Conservation (phyloP, 1,284 basidiomycete species). For the Austroboletus niveus region DNA sequence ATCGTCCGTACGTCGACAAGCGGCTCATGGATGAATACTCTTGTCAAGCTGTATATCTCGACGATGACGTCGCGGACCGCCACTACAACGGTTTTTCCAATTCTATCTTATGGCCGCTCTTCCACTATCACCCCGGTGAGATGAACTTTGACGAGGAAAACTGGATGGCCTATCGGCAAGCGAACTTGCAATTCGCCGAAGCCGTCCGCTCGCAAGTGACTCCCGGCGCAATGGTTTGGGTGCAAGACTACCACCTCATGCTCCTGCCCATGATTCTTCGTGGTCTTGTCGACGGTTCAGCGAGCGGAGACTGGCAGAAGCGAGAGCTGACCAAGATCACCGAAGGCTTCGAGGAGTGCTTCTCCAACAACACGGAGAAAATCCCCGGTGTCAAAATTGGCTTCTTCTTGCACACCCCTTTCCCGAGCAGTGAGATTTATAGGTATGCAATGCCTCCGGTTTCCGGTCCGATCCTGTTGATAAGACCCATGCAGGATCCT, state of each 20-base stretch:
- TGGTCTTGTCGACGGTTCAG: constrained; percentile 76
- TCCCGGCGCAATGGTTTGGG: constrained; percentile 96
- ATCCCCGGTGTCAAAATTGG: constrained; percentile 84
- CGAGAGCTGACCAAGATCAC: constrained; percentile 74
- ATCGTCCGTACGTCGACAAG: constrained; percentile 82
- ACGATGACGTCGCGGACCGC: constrained; percentile 94
- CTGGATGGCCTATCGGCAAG: constrained; percentile 97
- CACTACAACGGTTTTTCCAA: constrained; percentile 99
- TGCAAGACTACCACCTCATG: constrained; percentile 98
- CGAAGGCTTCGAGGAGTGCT: constrained; percentile 69
- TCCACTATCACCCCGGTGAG: constrained; percentile 98
- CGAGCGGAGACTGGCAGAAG: constrained; percentile 60
- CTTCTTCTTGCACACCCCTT: constrained; percentile 98
- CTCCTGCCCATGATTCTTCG: constrained; percentile 94
- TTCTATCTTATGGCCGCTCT: constrained; percentile 98
- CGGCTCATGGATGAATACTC: constrained; percentile 93
- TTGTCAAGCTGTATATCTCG: constrained; percentile 96
- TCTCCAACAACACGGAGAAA: constrained; percentile 37
- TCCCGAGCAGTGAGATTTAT: constrained; percentile 98
- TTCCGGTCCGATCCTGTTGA: constrained; percentile 9
- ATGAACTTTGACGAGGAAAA: constrained; percentile 99
- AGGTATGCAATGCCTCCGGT: constrained; percentile 53
- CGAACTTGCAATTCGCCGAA: constrained; percentile 94
- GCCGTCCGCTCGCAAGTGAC: constrained; percentile 76
- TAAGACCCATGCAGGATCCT: constrained; percentile 64